phyloP scores from a whole-genome alignment of 345 rosid genomes.

The Euphorbia lathyris region DNA sequence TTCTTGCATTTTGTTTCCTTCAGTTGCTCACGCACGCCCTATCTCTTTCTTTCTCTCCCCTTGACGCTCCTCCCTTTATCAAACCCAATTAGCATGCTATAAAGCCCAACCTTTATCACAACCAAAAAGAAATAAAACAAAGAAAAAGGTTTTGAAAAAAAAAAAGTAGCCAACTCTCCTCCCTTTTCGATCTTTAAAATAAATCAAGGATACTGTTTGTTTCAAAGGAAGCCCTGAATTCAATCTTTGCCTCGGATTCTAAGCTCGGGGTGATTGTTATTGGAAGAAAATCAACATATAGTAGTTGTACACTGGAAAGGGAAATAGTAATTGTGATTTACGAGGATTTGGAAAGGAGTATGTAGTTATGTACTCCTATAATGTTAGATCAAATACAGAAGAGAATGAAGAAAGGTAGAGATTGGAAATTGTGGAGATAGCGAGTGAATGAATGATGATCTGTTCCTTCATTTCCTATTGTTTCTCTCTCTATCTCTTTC shows the following conservation, averaged over 20 bases:
- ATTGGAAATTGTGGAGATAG: slow-evolving; percentile 20
- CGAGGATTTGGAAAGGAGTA: background rate
- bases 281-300: background rate
- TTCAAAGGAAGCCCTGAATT: slow-evolving; percentile 38
- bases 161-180: slow-evolving; percentile 14
- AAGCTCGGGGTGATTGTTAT: slow-evolving; percentile 14
- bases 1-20: slow-evolving; percentile 48
- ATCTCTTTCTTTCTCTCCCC: slow-evolving; percentile 12
- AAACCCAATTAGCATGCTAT: slow-evolving; percentile 51
- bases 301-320: background rate
- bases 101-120: slow-evolving; percentile 42
- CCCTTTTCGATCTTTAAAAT: slow-evolving; percentile 15
- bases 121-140: slow-evolving; percentile 5
- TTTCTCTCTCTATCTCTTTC: background rate
- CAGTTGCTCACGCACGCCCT: background rate
- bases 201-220: slow-evolving; percentile 39
- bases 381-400: background rate
- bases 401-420: background rate
- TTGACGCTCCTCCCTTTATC: slow-evolving; percentile 64
- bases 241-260: slow-evolving; percentile 48
- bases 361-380: background rate
- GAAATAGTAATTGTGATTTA: background rate
- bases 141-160: background rate
- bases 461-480: slow-evolving; percentile 17
- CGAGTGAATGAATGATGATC: background rate